A percentile compares a stretch with the other conserved stretches of the same genome.
These are phyloP conservation scores for Macrocystidia cucumis DNA, from an alignment of 1,284 basidiomycete species.

Conservation along the genomic window DNA sequence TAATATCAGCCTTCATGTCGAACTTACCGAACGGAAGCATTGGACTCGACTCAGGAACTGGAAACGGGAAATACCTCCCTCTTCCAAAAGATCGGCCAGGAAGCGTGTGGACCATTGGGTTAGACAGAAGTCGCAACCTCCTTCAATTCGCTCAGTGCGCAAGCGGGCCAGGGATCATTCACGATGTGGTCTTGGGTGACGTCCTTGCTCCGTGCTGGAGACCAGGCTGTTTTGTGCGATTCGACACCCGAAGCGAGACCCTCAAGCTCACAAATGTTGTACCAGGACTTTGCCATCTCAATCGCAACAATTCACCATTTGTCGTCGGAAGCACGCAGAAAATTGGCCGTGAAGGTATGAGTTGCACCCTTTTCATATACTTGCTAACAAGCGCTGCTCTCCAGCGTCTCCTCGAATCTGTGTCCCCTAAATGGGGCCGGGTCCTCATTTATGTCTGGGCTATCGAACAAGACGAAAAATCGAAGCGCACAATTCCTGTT, in stretches of 20 bases:
- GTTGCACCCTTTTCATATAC: neutral
- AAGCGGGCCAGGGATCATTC: conserved; percentile 35
- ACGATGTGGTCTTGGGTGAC: conserved; percentile 76
- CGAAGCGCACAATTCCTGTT: conserved; percentile 60
- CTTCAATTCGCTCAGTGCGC: conserved; percentile 67
- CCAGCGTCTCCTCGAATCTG: conserved; percentile 59
- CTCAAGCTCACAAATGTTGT: conserved; percentile 2
- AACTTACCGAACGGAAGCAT: conserved; percentile 72
- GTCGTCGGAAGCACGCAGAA: conserved; percentile 68
- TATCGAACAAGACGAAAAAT: conserved; percentile 83
- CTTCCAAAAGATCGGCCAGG: conserved; percentile 51
- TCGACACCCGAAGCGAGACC: neutral
- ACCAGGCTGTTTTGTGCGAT: conserved; percentile 67
- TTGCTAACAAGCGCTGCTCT: neutral
- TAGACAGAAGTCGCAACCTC: conserved; percentile 77
- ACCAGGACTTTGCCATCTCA: conserved; percentile 88
- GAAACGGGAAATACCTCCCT: conserved; percentile 95
- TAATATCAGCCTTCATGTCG: conserved; percentile 78
- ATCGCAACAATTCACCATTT: conserved; percentile 95
- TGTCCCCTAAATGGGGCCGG: conserved; percentile 62
- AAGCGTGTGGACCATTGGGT: conserved; percentile 66
- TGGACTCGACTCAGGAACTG: conserved; percentile 92
- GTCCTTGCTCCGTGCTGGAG: conserved; percentile 69
- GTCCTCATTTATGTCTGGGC: conserved; percentile 99
- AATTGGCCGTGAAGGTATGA: conserved; percentile 63